Evolutionary conservation across 306 rosid species (phyloP), one percentile per base, ranked within the genome.

Genomic region (Citrullus mucosospermus): DNA sequence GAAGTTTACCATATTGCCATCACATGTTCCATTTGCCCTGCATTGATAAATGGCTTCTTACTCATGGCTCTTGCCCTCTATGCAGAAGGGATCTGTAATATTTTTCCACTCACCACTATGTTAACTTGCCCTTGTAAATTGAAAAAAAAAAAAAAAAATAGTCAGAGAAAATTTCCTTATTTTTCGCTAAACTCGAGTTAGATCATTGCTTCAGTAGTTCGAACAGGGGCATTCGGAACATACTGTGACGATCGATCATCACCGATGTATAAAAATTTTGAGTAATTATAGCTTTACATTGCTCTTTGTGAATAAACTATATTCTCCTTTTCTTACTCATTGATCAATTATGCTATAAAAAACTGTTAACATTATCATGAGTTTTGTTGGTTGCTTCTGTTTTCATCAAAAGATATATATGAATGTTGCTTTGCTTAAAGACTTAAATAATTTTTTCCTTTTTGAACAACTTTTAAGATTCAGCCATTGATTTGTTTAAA

Each of bases 1-100:
- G 99, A 88, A 92, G 96, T 76, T 86, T 96, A 82, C 99, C 99
- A 50, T 96, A 96, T 69, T 96, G 99, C 84, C 90, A 92, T 88
- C 99, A 96, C 89, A 84, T 91, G 92, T 96, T 96, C 85, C 99
- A 96, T 85, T 85, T 92, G 72, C 97, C 99, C 54, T 96, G 99
- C 93, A 96, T 92, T 85, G 99, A 96, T 83, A 88, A 88, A 85
- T 96, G 99, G 99, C 98, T 96, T 74, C 83, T 91, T 60, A 90
- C 93, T 83, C 99, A 96, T 82, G 99, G 93, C 75, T 96, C 99
- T 84, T 96, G 99, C 84, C 99, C 99, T 53, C 78, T 96, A 56
- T 96, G 99, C 90, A 91, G 99, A 88, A 91, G 99, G 87, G 99
- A 92, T 92, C 88, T 96, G 87, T 92, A 83, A 91, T 73, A 73